Percentiles rank a stretch among this genome's conserved stretches.
Evolutionary conservation across 169 alveolate genomes (phyloP).

Genomic region (Plasmodium berghei): DNA sequence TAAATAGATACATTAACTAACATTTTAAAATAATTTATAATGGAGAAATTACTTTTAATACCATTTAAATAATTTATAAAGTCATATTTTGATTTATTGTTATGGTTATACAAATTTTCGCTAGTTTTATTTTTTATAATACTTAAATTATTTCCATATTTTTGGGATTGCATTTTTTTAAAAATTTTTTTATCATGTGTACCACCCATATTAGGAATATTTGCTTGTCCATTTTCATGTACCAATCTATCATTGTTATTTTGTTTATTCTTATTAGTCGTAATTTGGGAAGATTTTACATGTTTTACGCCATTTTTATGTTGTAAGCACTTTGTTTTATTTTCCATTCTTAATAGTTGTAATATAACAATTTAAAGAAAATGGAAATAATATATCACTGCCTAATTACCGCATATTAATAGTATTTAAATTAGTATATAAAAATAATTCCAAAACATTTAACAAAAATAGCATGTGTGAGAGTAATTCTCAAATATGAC

Average conservation of each 20-base stretch:
- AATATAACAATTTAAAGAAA: not conserved
- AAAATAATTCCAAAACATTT: too few relatives aligned
- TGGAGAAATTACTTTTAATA: conserved; percentile 41
- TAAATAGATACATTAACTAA: conserved; percentile 43
- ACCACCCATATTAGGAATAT: conserved; percentile 1
- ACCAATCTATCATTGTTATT: not conserved
- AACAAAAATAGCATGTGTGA: too few relatives aligned
- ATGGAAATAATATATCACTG: not conserved
- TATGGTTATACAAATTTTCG: conserved; percentile 10
- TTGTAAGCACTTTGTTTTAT: conserved; percentile 5
- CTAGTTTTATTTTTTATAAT: conserved; percentile 17
- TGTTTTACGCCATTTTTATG: not conserved
- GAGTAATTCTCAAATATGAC: too few relatives aligned
- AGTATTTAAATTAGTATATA: too few relatives aligned
- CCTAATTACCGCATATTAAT: too few relatives aligned
- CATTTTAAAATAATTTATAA: conserved; percentile 60
- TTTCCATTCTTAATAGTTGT: conserved; percentile 18
- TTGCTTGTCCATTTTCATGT: not conserved
- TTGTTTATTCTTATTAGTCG: conserved; percentile 2
- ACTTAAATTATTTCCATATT: conserved; percentile 15
- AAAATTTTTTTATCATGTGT: not conserved
- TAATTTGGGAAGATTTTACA: not conserved
- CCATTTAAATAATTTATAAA: conserved; percentile 37
- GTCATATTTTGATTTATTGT: conserved; percentile 34
- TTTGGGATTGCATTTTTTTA: not conserved